These are phyloP conservation scores for Begonia peltatifolia DNA, from an alignment of 306 rosid species.

Conservation along the genomic window DNA sequence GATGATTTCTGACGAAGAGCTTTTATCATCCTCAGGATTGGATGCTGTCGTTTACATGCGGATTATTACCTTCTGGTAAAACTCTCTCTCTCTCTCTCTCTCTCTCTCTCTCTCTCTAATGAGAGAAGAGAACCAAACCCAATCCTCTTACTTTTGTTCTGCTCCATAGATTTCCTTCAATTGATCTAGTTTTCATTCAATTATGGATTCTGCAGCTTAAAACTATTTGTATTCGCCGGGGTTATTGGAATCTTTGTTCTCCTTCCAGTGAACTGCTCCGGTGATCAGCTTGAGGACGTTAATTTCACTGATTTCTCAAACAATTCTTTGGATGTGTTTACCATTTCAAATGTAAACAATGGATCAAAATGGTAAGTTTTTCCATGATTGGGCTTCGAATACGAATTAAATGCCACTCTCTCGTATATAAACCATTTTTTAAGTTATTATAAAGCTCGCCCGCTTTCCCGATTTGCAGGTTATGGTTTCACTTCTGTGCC, in stretches of 20 bases:
- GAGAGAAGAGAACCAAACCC: neutral
- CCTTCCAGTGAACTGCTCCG: conserved; percentile 82
- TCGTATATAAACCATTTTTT: too few species aligned
- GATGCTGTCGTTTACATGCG: conserved; percentile 79
- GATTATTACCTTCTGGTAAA: conserved; percentile 60
- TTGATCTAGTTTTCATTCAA: neutral
- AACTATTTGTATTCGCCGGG: conserved; percentile 69
- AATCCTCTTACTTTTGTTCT: neutral
- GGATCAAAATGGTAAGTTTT: conserved; percentile 34
- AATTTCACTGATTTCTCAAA: conserved; percentile 31
- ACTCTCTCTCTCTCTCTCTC: neutral
- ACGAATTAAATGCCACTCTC: neutral
- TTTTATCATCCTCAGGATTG: conserved; percentile 47
- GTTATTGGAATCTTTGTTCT: conserved; percentile 62
- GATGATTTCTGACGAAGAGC: conserved; percentile 75
- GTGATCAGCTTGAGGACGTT: conserved; percentile 35
- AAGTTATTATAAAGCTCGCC: neutral
- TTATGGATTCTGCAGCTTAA: conserved; percentile 38
- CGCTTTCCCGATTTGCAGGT: conserved; percentile 30
- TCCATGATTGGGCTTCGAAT: conserved; percentile 1
- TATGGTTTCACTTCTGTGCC: conserved; percentile 87
- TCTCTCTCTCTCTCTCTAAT: neutral
- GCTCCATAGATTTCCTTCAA: neutral
- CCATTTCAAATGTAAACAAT: conserved; percentile 35
- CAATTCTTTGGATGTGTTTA: conserved; percentile 46